phyloP scores from a whole-genome alignment of 768 basidiomycete species.

The Serendipita sp. region DNA sequence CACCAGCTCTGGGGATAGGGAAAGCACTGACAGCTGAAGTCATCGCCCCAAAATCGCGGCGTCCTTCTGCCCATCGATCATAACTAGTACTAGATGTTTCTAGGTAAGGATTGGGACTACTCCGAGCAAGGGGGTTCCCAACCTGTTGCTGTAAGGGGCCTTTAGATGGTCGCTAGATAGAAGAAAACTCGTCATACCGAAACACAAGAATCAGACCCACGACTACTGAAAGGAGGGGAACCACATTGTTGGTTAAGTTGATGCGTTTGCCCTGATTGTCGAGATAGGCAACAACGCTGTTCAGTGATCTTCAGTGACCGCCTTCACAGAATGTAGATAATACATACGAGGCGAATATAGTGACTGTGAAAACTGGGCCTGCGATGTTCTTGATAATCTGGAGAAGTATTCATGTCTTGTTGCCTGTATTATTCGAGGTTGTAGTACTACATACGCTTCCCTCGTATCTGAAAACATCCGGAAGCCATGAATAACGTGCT shows the following conservation, averaged over 20 bases:
- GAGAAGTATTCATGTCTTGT: not conserved
- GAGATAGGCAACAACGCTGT: slow-evolving; percentile 38
- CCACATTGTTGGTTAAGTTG: slow-evolving; percentile 63
- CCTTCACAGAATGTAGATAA: not conserved
- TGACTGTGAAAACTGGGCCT: slow-evolving; percentile 58
- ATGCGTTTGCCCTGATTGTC: slow-evolving; percentile 42
- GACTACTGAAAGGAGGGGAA: slow-evolving; percentile 80
- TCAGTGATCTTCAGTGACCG: not conserved
- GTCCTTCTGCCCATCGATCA: slow-evolving; percentile 77
- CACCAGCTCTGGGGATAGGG: not conserved
- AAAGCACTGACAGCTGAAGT: slow-evolving; percentile 37
- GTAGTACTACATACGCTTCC: slow-evolving; percentile 46
- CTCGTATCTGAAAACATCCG: slow-evolving; percentile 71
- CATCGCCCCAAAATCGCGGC: slow-evolving; percentile 64
- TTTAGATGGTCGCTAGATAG: not conserved
- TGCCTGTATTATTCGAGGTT: not conserved
- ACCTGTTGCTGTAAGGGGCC: slow-evolving; percentile 46
- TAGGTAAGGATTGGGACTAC: slow-evolving; percentile 15
- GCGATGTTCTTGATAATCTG: slow-evolving; percentile 58
- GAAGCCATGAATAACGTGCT: slow-evolving; percentile 65
- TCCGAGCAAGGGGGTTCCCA: slow-evolving; percentile 15
- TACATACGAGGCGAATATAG: slow-evolving; percentile 6
- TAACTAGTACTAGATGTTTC: slow-evolving; percentile 51
- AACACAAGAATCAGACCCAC: slow-evolving; percentile 84
- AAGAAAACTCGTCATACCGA: slow-evolving; percentile 21